Evolutionary conservation across 2,329 filamentous ascomycete genomes (phyloP), one percentile per base, ranked within the genome.

Genomic region (Exophiala spinifera): DNA sequence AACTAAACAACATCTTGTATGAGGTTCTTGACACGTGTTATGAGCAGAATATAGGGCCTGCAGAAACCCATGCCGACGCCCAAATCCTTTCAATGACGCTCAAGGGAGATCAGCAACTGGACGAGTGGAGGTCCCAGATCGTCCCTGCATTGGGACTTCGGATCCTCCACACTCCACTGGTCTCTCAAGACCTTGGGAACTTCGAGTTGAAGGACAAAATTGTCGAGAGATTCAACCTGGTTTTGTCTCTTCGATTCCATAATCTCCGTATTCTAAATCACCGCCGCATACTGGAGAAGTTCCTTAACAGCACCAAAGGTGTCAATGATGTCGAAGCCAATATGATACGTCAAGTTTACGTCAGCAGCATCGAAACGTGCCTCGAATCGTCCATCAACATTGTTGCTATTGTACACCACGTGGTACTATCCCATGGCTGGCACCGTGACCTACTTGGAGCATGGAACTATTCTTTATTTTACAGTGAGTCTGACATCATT

Each of bases 1-100:
- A 65, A 19, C 52, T 70, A 1, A 70, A 72, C 47, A 65, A 65
- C 37, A 59, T 66, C 7, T 61, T 70, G 25, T 64, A 62, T 40
- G 63, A 65, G 11, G 64, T 74, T 8, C 66, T 78, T 7, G 71
- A 77, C 23, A 60, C 61, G 0, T 65, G 73, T 8, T 78, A 78
- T 50, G 74, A 70, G 8, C 69, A 70, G 47, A 79, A 79, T 46
- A 64, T 79, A 2, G 75, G 71, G 4, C 69, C 66, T 25, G 69
- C 66, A 8, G 40, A 53, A 0, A 53, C 62, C 1, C 55, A 62
- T 1, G 63, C 59, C 2, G 63, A 66, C 1, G 51, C 65, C 7
- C 64, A 67, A 8, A 65, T 66, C 0, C 65, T 72, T 2, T 66
- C 72, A 0, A 65, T 69, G 2, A 64, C 76, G 2, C 66, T 76